Percentiles rank a stretch among this genome's conserved stretches.
phyloP scores from a whole-genome alignment of 176 grass and related monocot species.

The Eleusine coracana region DNA sequence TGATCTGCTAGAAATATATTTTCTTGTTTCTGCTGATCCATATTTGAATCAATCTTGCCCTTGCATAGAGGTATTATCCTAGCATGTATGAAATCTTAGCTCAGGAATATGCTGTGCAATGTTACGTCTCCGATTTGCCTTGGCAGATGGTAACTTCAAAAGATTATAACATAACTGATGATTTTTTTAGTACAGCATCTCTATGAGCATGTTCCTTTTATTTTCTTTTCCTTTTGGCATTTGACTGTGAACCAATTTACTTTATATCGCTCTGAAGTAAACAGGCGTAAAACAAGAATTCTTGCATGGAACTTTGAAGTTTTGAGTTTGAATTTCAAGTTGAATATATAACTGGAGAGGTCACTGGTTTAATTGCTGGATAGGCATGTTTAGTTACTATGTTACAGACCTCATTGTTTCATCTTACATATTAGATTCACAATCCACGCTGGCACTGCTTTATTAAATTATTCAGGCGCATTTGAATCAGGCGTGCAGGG shows the following conservation, averaged over 20 bases:
- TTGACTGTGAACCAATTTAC: background rate
- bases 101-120: constrained; percentile 23
- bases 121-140: background rate
- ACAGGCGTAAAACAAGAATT: background rate
- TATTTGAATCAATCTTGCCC: background rate
- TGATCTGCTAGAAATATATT: background rate
- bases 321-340: background rate
- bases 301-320: background rate
- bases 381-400: too few species aligned
- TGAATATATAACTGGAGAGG: background rate
- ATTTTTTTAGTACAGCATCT: background rate
- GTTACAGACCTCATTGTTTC: background rate
- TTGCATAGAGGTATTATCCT: constrained; percentile 23
- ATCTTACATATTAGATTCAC: background rate
- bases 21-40: constrained; percentile 8
- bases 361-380: too few species aligned
- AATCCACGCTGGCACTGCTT: too few species aligned
- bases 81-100: constrained; percentile 26
- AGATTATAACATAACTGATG: background rate
- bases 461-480: too few species aligned
- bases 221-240: background rate
- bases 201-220: background rate
- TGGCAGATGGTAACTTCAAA: constrained; percentile 2
- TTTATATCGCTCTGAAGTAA: background rate
- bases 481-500: too few species aligned